Evolutionary conservation across 768 basidiomycete genomes (phyloP), one percentile per base, ranked within the genome.

Genomic region (Lepiota brunneoincarnata): DNA sequence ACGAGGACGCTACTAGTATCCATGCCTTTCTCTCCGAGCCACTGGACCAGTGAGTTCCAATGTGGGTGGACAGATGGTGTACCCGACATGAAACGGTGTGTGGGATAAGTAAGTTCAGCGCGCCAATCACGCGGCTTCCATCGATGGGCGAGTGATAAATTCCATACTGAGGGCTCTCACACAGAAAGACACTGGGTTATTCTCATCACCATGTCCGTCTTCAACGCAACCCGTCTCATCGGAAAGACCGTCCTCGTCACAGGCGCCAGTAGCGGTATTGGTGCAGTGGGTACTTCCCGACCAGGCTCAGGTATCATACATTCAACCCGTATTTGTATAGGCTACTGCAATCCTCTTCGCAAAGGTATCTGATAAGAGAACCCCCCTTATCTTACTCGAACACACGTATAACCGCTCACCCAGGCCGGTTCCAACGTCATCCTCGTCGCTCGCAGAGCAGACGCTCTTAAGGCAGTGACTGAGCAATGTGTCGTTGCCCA

Each of bases 261-360:
- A 24, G 93, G 93, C 18, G 93, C 93, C 3, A 91, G 89, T 66
- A 82, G 87, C 39, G 93, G 93, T 40, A 96, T 96, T 59, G 93
- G 93, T 52, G 88, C 91, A 51, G 91, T 91, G 63, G 66, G 86
- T 70, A n/a, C 18, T 17, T 2, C 31, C 31, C 15, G 14, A 47
- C 42, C 36, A 15, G 28, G 34, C 24, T 18, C 46, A 12, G 40
- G 23, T 44, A 24, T 43, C 46, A 35, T 48, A 0, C 41, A 10
- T 15, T 48, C 12, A 46, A 46, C 24, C 17, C 18, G 2, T 7
- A 15, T 36, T 53, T 55, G 10, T 53, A 23, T 54, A 94, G 91
- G 91, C 90, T 3, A 87, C 93, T 2, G 93, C 94, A 34, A 62
- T 93, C 42, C 80, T 97, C 44, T 97, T 96, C 59, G 93, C 94